Evolutionary conservation across 2,329 filamentous ascomycete genomes (phyloP).

Genomic region (Ophiostoma angusticollis): DNA sequence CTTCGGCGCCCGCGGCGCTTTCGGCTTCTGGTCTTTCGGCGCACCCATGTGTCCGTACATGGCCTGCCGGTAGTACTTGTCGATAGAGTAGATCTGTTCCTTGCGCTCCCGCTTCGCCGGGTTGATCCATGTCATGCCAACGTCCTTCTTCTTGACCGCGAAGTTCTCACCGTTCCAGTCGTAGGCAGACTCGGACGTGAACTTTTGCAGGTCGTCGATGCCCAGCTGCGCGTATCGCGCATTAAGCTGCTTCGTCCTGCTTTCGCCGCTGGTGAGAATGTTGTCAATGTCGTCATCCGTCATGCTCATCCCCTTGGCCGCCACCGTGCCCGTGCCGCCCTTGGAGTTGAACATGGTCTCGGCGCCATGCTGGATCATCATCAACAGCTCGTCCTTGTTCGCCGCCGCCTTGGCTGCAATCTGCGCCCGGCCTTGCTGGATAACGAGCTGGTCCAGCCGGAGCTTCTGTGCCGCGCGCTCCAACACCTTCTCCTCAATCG

Average conservation of each 20-base stretch:
- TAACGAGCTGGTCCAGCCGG: conserved; percentile 90
- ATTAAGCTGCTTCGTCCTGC: conserved; percentile 79
- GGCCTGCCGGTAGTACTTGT: conserved; percentile 93
- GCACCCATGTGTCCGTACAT: conserved; percentile 65
- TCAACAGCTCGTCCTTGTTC: conserved; percentile 89
- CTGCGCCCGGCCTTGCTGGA: conserved; percentile 91
- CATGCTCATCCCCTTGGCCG: conserved; percentile 48
- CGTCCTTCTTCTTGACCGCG: conserved; percentile 73
- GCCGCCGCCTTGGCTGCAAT: conserved; percentile 80
- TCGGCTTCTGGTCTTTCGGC: conserved; percentile 75
- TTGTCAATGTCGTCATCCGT: conserved; percentile 82
- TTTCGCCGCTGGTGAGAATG: conserved; percentile 76
- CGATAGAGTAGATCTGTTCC: conserved; percentile 95
- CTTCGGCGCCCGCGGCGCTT: conserved; percentile 89
- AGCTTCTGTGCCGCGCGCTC: conserved; percentile 95
- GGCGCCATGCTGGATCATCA: conserved; percentile 98
- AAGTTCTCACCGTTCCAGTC: conserved; percentile 99
- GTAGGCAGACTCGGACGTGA: conserved; percentile 92
- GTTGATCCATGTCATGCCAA: conserved; percentile 93
- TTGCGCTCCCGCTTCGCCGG: conserved; percentile 96
- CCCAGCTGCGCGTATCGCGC: conserved; percentile 94
- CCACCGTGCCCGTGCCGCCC: conserved; percentile 47
- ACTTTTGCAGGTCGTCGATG: conserved; percentile 93
- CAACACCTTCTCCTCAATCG: conserved; percentile 95
- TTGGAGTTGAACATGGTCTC: conserved; percentile 79